phyloP scores from a whole-genome alignment of 306 rosid genomes.

The Cucurbita ficifolia region DNA sequence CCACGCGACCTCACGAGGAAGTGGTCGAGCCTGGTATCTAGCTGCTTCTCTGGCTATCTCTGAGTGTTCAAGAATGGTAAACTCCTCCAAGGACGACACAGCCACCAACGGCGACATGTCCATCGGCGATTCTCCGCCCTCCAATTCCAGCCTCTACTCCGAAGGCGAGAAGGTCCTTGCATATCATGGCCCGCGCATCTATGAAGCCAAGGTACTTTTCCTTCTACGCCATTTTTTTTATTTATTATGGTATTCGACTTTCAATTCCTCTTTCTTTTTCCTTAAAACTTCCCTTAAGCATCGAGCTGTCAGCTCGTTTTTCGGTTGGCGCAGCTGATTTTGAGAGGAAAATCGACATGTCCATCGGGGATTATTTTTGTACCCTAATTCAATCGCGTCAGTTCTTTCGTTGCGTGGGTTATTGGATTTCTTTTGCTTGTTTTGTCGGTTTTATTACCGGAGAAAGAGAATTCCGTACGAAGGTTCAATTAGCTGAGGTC shows the following conservation, averaged over 20 bases:
- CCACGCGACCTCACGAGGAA: slow-evolving; percentile 4
- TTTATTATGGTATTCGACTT: neutral
- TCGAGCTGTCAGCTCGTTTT: neutral
- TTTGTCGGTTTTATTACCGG: neutral
- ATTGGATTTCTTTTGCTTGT: neutral
- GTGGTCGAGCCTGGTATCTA: neutral
- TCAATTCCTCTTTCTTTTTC: neutral
- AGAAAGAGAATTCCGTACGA: neutral
- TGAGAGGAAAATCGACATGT: neutral
- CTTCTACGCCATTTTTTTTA: neutral
- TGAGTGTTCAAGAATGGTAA: slow-evolving; percentile 30
- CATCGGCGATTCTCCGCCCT: slow-evolving; percentile 45
- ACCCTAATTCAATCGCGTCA: neutral
- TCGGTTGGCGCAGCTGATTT: neutral
- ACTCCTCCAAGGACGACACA: slow-evolving; percentile 55
- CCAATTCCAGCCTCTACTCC: slow-evolving; percentile 33
- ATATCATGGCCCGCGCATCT: slow-evolving; percentile 82
- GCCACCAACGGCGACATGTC: slow-evolving; percentile 57
- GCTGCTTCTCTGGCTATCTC: neutral
- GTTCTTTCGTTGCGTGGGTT: neutral
- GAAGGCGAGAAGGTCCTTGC: slow-evolving; percentile 86
- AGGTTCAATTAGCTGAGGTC: neutral
- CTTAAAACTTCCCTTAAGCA: neutral
- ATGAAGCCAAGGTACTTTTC: slow-evolving; percentile 68
- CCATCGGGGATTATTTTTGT: neutral